Evolutionary conservation across 192 early-diverging fungal species (phyloP), one percentile per base, ranked within the genome.

Genomic region (Coemansia sp.): DNA sequence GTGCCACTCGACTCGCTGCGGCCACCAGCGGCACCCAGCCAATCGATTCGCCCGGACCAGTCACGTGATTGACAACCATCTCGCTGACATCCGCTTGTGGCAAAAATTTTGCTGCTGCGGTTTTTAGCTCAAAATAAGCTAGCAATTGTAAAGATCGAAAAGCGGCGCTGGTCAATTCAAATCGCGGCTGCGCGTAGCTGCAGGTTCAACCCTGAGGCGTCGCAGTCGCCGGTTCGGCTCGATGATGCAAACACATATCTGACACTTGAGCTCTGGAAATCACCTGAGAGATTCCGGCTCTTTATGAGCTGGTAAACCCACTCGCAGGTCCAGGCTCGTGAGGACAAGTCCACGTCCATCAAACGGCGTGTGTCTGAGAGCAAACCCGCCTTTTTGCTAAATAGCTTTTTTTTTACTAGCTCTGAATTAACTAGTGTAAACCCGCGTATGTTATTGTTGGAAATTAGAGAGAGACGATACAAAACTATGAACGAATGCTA

Each of bases 301-400:
- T 39, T 70, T 24, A 5, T 27, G 58, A 36, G 53, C 55, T 60
- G 74, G 44, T 24, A 84, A 84, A 79, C 81, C 81, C 74, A 71
- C 77, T 70, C 47, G 68, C 68, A 63, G 70, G 73, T 57, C 77
- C 70, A 62, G 71, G 65, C n/a, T 79, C 81, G 76, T 71, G 81
- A 76, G 57, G 81, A 79, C 43, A 49, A 58, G n/a, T 64, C 31
- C 71, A 70, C 81, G 69, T 36, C 74, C 24, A 33, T 61, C 15
- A 60, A 53, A 52, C 58, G 68, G 47, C 70, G 81, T 73, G 81
- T 79, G 81, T 84, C 81, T 84, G 81, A 84, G 76, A 68, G 81
- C 76, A 49, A 3, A n/a, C 5, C 18, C 15, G 47, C 27, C 2
- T 55, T 40, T 40, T 62, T 38, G 8, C 9, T 29, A 15, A 5